Conservation (phyloP, 139 green algal genomes). For the Pleodorina starrii region DNA sequence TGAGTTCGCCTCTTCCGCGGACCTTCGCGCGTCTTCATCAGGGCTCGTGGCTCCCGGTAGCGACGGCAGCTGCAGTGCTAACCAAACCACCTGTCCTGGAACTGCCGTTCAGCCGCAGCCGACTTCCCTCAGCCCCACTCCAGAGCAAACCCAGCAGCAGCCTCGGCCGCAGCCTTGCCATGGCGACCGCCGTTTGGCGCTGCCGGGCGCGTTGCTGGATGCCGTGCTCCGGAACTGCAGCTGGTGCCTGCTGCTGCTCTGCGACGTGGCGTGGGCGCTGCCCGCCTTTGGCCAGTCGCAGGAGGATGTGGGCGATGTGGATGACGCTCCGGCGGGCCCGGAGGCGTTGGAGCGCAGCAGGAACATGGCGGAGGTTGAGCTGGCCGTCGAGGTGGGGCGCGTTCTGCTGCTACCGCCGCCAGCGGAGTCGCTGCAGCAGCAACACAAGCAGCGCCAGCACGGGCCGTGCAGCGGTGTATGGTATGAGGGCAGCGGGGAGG, state of each 20-base stretch:
- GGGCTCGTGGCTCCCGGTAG: not conserved
- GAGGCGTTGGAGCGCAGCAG: not conserved
- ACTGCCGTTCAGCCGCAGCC: not conserved
- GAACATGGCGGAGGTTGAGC: not conserved
- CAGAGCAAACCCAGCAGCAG: not conserved
- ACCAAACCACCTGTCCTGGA: too few relatives aligned
- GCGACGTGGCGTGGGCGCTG: not conserved
- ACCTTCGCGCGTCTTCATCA: not conserved
- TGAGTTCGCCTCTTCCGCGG: not conserved
- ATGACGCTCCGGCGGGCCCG: not conserved
- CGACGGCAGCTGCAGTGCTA: too few relatives aligned
- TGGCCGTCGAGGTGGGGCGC: not conserved
- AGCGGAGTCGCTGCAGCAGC: not conserved
- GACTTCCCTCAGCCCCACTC: too few relatives aligned
- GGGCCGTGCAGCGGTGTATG: too few relatives aligned
- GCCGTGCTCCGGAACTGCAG: constrained; percentile 47
- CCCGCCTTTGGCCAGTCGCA: too few relatives aligned
- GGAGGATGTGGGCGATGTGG: too few relatives aligned
- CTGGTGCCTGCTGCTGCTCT: constrained; percentile 31
- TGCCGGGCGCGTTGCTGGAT: not conserved
- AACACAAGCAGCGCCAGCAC: not conserved
- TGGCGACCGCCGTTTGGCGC: not conserved
- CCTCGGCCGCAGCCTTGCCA: not conserved
- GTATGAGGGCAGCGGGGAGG: too few relatives aligned
- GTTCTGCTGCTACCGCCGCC: not conserved